Evolutionary conservation across 179 eudicot species (phyloP).

Genomic region (Camellia oleifera): DNA sequence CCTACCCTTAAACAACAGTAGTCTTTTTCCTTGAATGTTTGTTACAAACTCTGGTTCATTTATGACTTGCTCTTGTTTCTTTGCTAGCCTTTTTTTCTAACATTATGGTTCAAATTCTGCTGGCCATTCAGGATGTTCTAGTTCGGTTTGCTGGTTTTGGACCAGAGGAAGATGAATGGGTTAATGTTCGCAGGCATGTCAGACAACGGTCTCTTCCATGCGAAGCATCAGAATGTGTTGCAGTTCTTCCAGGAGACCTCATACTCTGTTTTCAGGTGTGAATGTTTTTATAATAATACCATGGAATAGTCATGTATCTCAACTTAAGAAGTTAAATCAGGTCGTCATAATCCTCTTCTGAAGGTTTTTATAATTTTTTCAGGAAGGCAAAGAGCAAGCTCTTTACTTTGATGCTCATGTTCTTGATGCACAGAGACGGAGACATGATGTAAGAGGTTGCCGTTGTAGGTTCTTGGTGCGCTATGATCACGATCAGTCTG

Average conservation of each 20-base stretch:
- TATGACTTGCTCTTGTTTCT: background rate
- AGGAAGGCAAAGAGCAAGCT: constrained; percentile 99
- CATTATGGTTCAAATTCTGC: background rate
- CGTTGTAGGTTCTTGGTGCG: constrained; percentile 98
- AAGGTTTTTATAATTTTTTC: constrained; percentile 16
- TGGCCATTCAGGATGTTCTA: constrained; percentile 67
- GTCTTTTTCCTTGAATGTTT: background rate
- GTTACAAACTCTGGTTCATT: background rate
- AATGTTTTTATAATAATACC: constrained; percentile 4
- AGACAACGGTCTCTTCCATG: constrained; percentile 97
- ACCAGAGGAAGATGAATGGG: constrained; percentile 95
- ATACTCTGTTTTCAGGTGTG: constrained; percentile 95
- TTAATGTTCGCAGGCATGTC: constrained; percentile 74
- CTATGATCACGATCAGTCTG: constrained; percentile 94
- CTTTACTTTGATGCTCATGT: constrained; percentile 98
- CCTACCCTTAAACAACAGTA: background rate
- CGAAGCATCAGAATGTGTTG: constrained; percentile 87
- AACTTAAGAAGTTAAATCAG: background rate
- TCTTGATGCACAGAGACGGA: constrained; percentile 91
- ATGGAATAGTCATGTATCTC: background rate
- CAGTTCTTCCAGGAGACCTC: constrained; percentile 86
- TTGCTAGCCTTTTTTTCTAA: constrained; percentile 1
- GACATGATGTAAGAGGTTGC: constrained; percentile 97
- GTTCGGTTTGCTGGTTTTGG: constrained; percentile 97
- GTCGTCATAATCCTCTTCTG: background rate